phyloP scores from a whole-genome alignment of 2,329 filamentous ascomycete genomes.

The Aspergillus fumigatus region DNA sequence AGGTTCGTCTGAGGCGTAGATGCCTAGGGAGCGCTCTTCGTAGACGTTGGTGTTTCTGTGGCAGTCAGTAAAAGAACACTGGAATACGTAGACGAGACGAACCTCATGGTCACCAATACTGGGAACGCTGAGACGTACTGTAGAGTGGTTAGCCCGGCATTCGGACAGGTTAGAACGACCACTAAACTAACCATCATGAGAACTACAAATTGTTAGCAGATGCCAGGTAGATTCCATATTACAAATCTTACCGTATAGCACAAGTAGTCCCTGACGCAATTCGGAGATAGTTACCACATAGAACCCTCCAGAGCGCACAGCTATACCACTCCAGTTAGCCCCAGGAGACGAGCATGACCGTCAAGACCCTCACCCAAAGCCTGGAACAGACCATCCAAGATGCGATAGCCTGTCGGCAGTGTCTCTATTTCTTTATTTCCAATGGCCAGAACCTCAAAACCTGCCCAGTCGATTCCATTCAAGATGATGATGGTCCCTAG shows the following conservation, averaged over 20 bases:
- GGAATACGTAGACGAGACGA: background rate
- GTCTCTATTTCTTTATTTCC: conserved; percentile 53
- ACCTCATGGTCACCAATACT: conserved; percentile 32
- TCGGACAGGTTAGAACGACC: background rate
- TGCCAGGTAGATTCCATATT: background rate
- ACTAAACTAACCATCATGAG: conserved; percentile 31
- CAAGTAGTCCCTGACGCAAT: conserved; percentile 42
- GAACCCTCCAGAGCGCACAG: conserved; percentile 61
- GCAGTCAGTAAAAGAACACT: conserved; percentile 2
- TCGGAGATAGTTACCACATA: conserved; percentile 59
- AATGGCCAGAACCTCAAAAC: conserved; percentile 63
- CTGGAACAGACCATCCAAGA: conserved; percentile 61
- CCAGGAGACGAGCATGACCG: background rate
- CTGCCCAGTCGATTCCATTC: conserved; percentile 61
- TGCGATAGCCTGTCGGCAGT: conserved; percentile 50
- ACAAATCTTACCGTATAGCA: conserved; percentile 24
- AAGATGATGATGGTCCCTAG: conserved; percentile 57
- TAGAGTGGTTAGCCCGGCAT: conserved; percentile 7
- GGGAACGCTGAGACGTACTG: conserved; percentile 35
- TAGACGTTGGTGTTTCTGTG: conserved; percentile 65
- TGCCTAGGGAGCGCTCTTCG: conserved; percentile 62
- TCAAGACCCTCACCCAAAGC: conserved; percentile 46
- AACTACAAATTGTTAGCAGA: conserved; percentile 20
- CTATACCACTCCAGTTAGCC: conserved; percentile 7
- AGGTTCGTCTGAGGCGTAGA: conserved; percentile 32